Percentiles rank a stretch among this genome's conserved stretches.
Evolutionary conservation across 768 basidiomycete species (phyloP).

Genomic region (Hortiboletus flavorubellus): DNA sequence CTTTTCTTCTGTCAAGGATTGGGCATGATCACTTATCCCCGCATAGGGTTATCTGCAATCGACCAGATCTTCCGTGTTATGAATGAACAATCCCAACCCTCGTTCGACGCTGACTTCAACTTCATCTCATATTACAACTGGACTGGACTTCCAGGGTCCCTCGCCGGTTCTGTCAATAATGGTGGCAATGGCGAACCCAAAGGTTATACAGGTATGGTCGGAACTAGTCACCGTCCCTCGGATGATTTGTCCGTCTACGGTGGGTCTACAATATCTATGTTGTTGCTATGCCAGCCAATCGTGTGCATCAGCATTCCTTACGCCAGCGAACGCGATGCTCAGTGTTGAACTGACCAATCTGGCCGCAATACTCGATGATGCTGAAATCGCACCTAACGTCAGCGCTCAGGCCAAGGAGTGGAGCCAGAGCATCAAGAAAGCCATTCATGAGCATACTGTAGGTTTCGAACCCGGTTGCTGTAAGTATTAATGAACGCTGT

Average conservation of each 20-base stretch:
- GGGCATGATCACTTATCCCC: neutral
- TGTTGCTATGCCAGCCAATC: neutral
- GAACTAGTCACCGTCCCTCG: conserved; percentile 73
- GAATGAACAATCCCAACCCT: conserved; percentile 68
- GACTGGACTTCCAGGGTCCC: conserved; percentile 62
- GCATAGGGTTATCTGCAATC: conserved; percentile 62
- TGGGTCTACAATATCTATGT: conserved; percentile 24
- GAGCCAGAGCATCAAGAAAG: conserved; percentile 54
- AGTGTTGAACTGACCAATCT: conserved; percentile 67
- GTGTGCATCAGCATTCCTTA: conserved; percentile 60
- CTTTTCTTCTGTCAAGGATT: neutral
- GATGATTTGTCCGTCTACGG: conserved; percentile 71
- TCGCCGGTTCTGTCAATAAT: conserved; percentile 64
- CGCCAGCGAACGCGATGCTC: conserved; percentile 80
- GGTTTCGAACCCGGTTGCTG: conserved; percentile 9
- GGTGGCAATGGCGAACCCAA: conserved; percentile 74
- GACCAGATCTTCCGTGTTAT: conserved; percentile 74
- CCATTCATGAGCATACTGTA: conserved; percentile 63
- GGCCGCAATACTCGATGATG: conserved; percentile 54
- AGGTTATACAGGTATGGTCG: conserved; percentile 68
- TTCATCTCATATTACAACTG: conserved; percentile 79
- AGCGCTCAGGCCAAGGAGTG: conserved; percentile 52
- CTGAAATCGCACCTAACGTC: conserved; percentile 46
- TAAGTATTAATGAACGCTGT: neutral
- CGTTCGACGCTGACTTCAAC: conserved; percentile 69